Percentiles rank a stretch among this genome's conserved stretches.
These are phyloP conservation scores for Talaromyces stipitatus DNA, from an alignment of 495 filamentous ascomycete species.

Conservation along the genomic window DNA sequence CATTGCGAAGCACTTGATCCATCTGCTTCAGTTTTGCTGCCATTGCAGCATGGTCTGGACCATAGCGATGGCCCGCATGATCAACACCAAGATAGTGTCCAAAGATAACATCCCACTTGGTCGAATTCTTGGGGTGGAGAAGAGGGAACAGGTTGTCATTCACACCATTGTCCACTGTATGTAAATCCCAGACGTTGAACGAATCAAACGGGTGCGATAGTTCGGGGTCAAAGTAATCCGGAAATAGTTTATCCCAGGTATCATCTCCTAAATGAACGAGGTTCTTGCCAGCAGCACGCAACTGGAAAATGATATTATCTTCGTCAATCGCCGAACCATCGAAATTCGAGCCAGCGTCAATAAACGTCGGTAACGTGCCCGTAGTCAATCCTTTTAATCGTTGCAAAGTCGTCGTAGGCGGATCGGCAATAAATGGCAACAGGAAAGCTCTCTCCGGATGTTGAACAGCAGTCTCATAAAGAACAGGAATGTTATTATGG, in stretches of 20 bases:
- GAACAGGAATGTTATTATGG: conserved; percentile 78
- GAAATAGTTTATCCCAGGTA: conserved; percentile 91
- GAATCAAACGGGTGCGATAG: conserved; percentile 87
- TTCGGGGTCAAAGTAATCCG: conserved; percentile 79
- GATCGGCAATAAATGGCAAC: conserved; percentile 93
- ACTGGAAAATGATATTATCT: conserved; percentile 84
- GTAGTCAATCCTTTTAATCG: conserved; percentile 91
- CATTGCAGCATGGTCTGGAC: conserved; percentile 90
- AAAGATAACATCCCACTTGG: conserved; percentile 85
- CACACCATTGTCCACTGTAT: conserved; percentile 97
- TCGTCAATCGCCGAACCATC: conserved; percentile 96
- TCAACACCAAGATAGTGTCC: conserved; percentile 94
- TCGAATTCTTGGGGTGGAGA: conserved; percentile 50
- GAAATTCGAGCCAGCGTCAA: conserved; percentile 91
- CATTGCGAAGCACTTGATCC: conserved; percentile 66
- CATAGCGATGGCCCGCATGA: conserved; percentile 94
- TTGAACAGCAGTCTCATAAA: conserved; percentile 70
- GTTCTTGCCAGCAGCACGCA: conserved; percentile 70
- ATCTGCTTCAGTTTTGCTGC: conserved; percentile 84
- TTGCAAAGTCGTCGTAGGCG: conserved; percentile 88
- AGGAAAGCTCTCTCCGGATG: conserved; percentile 78
- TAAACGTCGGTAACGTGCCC: conserved; percentile 88
- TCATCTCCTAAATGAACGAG: conserved; percentile 94
- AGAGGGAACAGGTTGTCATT: conserved; percentile 84
- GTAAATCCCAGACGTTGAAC: conserved; percentile 96